Percentiles rank a stretch among this genome's conserved stretches.
Conservation (phyloP, 2,329 filamentous ascomycete genomes). For the Coniochaeta hoffmannii region DNA sequence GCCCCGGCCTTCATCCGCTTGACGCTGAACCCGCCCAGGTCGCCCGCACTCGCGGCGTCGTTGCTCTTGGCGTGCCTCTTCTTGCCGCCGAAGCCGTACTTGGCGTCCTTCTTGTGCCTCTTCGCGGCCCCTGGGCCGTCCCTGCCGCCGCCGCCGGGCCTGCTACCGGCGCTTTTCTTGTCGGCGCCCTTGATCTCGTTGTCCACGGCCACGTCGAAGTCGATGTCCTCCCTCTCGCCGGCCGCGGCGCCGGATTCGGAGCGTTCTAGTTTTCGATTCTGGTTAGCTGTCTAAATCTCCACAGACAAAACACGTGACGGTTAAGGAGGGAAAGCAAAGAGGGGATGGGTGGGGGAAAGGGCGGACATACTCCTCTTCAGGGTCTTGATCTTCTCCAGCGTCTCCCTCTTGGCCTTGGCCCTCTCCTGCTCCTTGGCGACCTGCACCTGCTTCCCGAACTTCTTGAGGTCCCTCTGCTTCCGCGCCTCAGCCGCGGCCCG, state of each 20-base stretch:
- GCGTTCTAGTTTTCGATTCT: slow-evolving; percentile 29
- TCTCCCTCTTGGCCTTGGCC: slow-evolving; percentile 84
- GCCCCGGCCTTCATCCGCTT: slow-evolving; percentile 74
- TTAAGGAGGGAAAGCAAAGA: slow-evolving; percentile 2
- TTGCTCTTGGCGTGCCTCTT: slow-evolving; percentile 88
- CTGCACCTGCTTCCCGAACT: slow-evolving; percentile 98
- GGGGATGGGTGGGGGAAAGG: too few relatives aligned
- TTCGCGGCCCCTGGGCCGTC: slow-evolving; percentile 43
- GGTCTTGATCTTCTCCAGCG: slow-evolving; percentile 88
- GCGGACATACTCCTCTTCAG: slow-evolving; percentile 82
- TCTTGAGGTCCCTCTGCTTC: slow-evolving; percentile 91
- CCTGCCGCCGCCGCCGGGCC: slow-evolving; percentile 30
- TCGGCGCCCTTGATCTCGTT: slow-evolving; percentile 36
- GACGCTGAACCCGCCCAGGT: slow-evolving; percentile 71
- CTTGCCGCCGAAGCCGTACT: slow-evolving; percentile 94
- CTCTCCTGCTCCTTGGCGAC: slow-evolving; percentile 93
- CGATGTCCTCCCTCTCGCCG: slow-evolving; percentile 71
- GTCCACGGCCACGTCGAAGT: slow-evolving; percentile 88
- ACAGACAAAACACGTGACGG: too few relatives aligned
- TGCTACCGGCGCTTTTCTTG: slow-evolving; percentile 24
- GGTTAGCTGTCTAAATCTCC: slow-evolving; percentile 14
- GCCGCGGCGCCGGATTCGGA: slow-evolving; percentile 42
- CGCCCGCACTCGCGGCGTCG: slow-evolving; percentile 74
- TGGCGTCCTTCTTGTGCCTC: slow-evolving; percentile 88
- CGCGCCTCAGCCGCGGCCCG: slow-evolving; percentile 88